These are phyloP conservation scores for Alloteropsis semialata DNA, from an alignment of 176 grass and related monocot species.

Conservation along the genomic window DNA sequence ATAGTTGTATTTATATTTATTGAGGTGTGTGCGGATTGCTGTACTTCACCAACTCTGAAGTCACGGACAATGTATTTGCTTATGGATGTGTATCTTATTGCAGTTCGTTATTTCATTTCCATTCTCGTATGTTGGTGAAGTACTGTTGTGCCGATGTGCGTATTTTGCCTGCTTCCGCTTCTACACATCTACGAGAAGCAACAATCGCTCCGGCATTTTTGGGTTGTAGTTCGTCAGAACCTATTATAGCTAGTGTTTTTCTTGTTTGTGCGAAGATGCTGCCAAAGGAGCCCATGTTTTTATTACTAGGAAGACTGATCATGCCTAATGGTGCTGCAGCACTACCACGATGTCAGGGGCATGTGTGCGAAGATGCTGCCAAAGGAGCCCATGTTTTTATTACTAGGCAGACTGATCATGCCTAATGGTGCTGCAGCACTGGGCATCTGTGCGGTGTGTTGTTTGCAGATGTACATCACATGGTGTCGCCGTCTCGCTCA, in stretches of 20 bases:
- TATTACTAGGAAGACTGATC: too few relatives aligned
- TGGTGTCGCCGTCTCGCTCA: background rate
- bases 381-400: too few relatives aligned
- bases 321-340: too few relatives aligned
- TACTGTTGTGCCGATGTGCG: too few relatives aligned
- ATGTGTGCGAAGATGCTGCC: too few relatives aligned
- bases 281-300: background rate
- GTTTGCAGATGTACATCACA: constrained; percentile 17
- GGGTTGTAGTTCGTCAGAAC: too few relatives aligned
- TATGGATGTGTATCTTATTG: background rate
- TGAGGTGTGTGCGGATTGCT: background rate
- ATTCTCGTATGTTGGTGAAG: too few relatives aligned
- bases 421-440: background rate
- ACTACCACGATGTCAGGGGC: too few relatives aligned
- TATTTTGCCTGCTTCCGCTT: background rate
- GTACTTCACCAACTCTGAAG: background rate
- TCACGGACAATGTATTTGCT: constrained; percentile 5
- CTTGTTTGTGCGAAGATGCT: background rate
- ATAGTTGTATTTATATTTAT: constrained; percentile 27
- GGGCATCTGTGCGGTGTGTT: background rate
- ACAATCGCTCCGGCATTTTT: background rate
- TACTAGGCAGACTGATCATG: background rate
- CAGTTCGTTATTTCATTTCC: background rate
- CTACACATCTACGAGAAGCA: too few relatives aligned
- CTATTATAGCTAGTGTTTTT: too few relatives aligned